These are phyloP conservation scores for Thalassiosira exigua DNA, from an alignment of 352 stramenopile species.

Conservation along the genomic window DNA sequence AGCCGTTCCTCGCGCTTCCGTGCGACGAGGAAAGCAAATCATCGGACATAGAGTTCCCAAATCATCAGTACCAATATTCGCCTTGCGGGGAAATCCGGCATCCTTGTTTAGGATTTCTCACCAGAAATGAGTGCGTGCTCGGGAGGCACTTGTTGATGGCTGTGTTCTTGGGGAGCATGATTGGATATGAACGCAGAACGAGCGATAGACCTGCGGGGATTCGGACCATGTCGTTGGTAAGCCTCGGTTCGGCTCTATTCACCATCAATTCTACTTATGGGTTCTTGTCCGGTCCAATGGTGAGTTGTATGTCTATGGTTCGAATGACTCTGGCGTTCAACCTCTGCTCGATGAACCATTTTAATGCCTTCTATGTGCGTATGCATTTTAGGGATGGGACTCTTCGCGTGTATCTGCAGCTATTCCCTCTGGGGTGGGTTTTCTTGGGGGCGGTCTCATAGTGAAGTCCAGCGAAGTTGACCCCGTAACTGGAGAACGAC, in stretches of 20 bases:
- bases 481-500: conserved; percentile 43
- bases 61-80: conserved; percentile 35
- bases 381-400: conserved; percentile 53
- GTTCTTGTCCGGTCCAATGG: conserved; percentile 66
- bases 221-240: conserved; percentile 76
- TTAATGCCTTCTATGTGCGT: not conserved
- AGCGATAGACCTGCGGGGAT: conserved; percentile 82
- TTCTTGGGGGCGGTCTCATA: conserved; percentile 83
- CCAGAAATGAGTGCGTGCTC: conserved; percentile 63
- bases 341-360: not conserved
- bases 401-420: conserved; percentile 71
- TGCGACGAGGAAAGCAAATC: conserved; percentile 26
- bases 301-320: conserved; percentile 13
- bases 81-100: conserved; percentile 38
- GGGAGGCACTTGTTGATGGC: conserved; percentile 68
- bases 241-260: conserved; percentile 79
- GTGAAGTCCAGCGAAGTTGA: conserved; percentile 75
- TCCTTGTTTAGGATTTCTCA: conserved; percentile 62
- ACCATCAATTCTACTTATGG: conserved; percentile 81
- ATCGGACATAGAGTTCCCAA: conserved; percentile 48
- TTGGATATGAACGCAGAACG: conserved; percentile 78
- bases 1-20: conserved; percentile 41
- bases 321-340: not conserved
- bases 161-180: conserved; percentile 69
- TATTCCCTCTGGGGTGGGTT: conserved; percentile 84